phyloP scores from a whole-genome alignment of 345 rosid species.

The Eucalyptus regnans region DNA sequence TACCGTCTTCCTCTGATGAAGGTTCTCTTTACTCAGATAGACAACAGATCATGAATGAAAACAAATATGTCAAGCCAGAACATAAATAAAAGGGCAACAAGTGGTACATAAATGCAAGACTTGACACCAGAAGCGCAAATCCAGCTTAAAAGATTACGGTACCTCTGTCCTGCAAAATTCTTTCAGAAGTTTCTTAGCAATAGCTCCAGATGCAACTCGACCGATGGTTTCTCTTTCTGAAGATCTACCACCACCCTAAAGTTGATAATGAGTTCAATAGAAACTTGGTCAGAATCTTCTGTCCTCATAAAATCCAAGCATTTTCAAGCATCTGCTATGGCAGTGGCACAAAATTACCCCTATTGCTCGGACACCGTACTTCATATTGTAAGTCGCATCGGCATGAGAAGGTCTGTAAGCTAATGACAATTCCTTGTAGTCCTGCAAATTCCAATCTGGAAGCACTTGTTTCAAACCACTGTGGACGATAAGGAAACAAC shows the following conservation, averaged over 20 bases:
- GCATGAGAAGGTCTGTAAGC: slow-evolving; percentile 99
- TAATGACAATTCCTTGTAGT: slow-evolving; percentile 76
- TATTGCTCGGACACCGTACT: slow-evolving; percentile 83
- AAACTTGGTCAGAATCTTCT: neutral
- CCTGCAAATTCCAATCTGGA: slow-evolving; percentile 29
- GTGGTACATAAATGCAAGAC: neutral
- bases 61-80: neutral
- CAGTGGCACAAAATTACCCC: slow-evolving; percentile 33
- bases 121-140: neutral
- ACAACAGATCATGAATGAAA: neutral
- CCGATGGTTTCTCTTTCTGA: slow-evolving; percentile 99
- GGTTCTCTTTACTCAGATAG: neutral
- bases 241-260: slow-evolving; percentile 96
- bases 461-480: neutral
- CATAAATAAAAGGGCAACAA: neutral
- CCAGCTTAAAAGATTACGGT: neutral
- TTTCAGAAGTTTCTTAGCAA: slow-evolving; percentile 88
- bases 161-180: slow-evolving; percentile 79
- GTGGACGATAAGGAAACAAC: neutral
- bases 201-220: slow-evolving; percentile 93
- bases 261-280: neutral
- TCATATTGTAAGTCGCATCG: slow-evolving; percentile 96
- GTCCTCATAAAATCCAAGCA: neutral
- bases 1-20: neutral
- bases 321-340: neutral